Conservation (phyloP, 371 early-diverging fungal genomes). For the Mucor plumbeus region DNA sequence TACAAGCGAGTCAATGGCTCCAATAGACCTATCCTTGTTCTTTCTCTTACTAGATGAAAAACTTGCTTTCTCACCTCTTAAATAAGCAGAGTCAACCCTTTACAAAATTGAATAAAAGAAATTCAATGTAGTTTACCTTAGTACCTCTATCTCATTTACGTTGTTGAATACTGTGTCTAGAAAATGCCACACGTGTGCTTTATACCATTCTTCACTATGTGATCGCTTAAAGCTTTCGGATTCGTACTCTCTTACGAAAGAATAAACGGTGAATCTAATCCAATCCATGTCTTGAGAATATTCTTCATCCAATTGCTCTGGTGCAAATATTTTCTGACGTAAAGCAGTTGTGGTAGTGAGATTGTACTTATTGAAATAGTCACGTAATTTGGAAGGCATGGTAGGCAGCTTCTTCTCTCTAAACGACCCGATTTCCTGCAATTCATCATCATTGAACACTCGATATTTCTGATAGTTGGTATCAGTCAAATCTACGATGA, state of each 20-base stretch:
- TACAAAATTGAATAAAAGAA: not conserved
- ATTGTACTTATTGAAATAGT: conserved; percentile 20
- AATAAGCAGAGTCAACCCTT: not conserved
- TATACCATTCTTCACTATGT: conserved; percentile 16
- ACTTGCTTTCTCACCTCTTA: conserved; percentile 21
- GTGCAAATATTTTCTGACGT: conserved; percentile 20
- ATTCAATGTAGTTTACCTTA: conserved; percentile 19
- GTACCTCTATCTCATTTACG: conserved; percentile 16
- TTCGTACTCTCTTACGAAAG: conserved; percentile 17
- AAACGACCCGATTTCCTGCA: conserved; percentile 17
- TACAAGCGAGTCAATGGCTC: conserved; percentile 12
- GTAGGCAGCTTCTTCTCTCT: conserved; percentile 10
- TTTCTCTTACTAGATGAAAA: conserved; percentile 18
- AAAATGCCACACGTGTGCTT: conserved; percentile 21
- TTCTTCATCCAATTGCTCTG: conserved; percentile 9
- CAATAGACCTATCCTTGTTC: conserved; percentile 19
- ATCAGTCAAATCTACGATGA: conserved; percentile 21
- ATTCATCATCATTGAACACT: conserved; percentile 22
- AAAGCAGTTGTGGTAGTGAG: conserved; percentile 16
- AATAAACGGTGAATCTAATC: conserved; percentile 13
- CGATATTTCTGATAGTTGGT: conserved; percentile 14
- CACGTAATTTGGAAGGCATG: conserved; percentile 13
- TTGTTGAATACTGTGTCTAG: conserved; percentile 14
- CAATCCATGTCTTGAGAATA: conserved; percentile 16
- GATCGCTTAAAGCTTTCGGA: conserved; percentile 10